Percentiles rank a stretch among this genome's conserved stretches.
Conservation (phyloP, 2,329 filamentous ascomycete genomes). For the Arthrobotrys megalospora region DNA sequence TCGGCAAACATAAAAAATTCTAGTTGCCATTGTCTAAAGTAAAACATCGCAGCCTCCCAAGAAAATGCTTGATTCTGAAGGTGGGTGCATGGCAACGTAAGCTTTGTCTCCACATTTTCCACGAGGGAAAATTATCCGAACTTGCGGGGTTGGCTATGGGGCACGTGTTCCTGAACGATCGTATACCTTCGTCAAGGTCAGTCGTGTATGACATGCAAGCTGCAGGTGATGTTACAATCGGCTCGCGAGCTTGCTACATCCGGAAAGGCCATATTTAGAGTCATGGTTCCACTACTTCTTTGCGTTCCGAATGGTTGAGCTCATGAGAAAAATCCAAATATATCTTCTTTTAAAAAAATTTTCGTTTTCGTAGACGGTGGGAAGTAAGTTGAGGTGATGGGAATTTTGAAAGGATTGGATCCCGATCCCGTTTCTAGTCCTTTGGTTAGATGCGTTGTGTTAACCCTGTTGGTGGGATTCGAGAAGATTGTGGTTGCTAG, state of each 20-base stretch:
- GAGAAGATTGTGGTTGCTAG: too few species aligned
- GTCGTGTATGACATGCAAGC: not conserved
- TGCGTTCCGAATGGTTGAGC: not conserved
- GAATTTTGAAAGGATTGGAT: too few species aligned
- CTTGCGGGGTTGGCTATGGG: not conserved
- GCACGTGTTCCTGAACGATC: not conserved
- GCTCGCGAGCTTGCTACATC: slow-evolving; percentile 5
- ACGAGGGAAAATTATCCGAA: not conserved
- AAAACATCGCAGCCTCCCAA: not conserved
- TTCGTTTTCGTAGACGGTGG: too few species aligned
- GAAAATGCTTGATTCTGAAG: slow-evolving; percentile 8
- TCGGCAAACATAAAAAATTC: too few species aligned
- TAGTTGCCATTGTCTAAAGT: not conserved
- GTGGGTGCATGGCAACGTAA: not conserved
- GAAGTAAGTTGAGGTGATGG: too few species aligned
- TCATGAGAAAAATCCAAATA: not conserved
- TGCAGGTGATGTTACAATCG: slow-evolving; percentile 13
- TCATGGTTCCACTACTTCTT: slow-evolving; percentile 10
- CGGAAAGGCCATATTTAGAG: slow-evolving; percentile 17
- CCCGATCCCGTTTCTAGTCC: too few species aligned
- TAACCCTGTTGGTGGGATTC: too few species aligned
- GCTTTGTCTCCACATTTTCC: not conserved
- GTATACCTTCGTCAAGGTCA: not conserved
- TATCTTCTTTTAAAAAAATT: too few species aligned
- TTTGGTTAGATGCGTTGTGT: too few species aligned